Conservation (phyloP, 805 yeast genomes). For the Metschnikowia kofuensis region DNA sequence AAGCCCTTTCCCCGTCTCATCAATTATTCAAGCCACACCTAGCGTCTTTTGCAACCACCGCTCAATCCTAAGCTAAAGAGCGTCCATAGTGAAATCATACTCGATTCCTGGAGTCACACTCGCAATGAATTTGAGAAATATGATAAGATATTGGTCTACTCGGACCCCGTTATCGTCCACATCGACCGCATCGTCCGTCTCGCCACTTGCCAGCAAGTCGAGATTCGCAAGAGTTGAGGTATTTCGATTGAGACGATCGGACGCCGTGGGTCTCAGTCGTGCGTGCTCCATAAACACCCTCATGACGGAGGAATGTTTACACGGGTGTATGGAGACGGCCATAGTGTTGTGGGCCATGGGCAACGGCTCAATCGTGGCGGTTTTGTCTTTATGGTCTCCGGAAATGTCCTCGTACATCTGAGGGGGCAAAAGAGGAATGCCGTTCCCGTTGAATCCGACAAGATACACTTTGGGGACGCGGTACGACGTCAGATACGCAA, state of each 20-base stretch:
- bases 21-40: no score
- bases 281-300: slow-evolving; percentile 76
- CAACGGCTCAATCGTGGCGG: slow-evolving; percentile 91
- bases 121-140: slow-evolving; percentile 89
- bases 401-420: slow-evolving; percentile 95
- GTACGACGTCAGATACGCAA: slow-evolving; percentile 90
- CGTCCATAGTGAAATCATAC: slow-evolving; percentile 98
- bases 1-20: no score
- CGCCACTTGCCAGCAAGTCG: slow-evolving; percentile 8
- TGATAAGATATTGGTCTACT: slow-evolving; percentile 86
- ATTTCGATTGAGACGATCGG: slow-evolving; percentile 23
- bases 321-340: slow-evolving; percentile 90
- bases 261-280: slow-evolving; percentile 30
- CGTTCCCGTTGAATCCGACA: slow-evolving; percentile 80
- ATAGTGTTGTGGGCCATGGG: slow-evolving; percentile 79
- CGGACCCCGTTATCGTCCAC: slow-evolving; percentile 45
- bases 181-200: slow-evolving; percentile 20
- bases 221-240: neutral
- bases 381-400: slow-evolving; percentile 88
- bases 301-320: slow-evolving; percentile 95
- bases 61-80: slow-evolving; percentile 36
- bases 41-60: no score
- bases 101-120: slow-evolving; percentile 98
- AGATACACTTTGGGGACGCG: slow-evolving; percentile 93
- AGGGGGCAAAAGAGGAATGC: slow-evolving; percentile 80